Evolutionary conservation across 257 asterid genomes (phyloP).

Genomic region (Jasminum sambac): DNA sequence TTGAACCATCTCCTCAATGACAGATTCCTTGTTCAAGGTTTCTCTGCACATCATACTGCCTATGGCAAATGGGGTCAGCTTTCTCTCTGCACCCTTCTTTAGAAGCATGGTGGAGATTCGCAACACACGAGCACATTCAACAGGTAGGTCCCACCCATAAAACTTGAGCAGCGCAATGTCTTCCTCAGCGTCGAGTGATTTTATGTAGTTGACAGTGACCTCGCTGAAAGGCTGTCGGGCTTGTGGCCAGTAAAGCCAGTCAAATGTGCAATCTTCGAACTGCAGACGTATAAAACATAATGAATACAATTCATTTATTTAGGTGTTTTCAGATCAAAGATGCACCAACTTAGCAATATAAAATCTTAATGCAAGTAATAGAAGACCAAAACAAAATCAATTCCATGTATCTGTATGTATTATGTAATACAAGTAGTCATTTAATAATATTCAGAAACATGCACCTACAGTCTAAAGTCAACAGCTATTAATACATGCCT

Average conservation of each 20-base stretch:
- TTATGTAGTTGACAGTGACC: conserved; percentile 63
- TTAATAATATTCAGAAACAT: not conserved
- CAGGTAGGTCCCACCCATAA: conserved; percentile 79
- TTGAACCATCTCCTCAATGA: conserved; percentile 65
- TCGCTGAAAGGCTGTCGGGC: conserved; percentile 64
- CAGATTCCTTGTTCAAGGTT: conserved; percentile 59
- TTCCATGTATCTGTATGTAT: not conserved
- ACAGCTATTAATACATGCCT: not conserved
- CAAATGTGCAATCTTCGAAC: conserved; percentile 89
- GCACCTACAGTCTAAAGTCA: not conserved
- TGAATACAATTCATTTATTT: not conserved
- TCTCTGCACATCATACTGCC: conserved; percentile 83
- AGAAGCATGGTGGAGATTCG: conserved; percentile 90
- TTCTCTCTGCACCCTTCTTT: conserved; percentile 76
- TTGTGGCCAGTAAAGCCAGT: conserved; percentile 97
- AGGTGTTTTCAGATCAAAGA: no score
- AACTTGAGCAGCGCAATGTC: conserved; percentile 73
- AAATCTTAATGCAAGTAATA: not conserved
- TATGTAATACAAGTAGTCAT: not conserved
- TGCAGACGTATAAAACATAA: conserved; percentile 16
- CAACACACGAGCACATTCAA: conserved; percentile 66
- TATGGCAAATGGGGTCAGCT: conserved; percentile 72
- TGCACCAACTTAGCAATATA: not conserved
- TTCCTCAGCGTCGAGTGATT: conserved; percentile 62
- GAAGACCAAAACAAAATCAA: not conserved